Conservation (phyloP, 2,329 filamentous ascomycete genomes). For the Penicillium griseofulvum region DNA sequence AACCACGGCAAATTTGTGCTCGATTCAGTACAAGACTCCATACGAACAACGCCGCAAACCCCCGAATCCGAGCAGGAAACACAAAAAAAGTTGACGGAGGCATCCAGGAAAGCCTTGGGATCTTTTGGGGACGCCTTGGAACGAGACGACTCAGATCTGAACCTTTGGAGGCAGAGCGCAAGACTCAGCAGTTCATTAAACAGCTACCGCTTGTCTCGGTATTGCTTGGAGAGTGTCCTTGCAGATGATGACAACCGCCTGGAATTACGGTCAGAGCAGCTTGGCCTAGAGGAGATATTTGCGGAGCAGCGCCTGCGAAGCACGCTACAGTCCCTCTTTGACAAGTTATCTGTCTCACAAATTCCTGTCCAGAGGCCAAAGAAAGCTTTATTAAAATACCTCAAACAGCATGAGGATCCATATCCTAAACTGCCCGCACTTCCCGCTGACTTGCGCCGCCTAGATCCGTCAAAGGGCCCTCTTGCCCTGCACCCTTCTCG, state of each 20-base stretch:
- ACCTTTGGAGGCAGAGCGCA: constrained; percentile 62
- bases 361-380: constrained; percentile 51
- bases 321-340: constrained; percentile 52
- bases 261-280: constrained; percentile 53
- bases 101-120: constrained; percentile 45
- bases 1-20: constrained; percentile 90
- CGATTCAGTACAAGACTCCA: constrained; percentile 64
- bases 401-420: constrained; percentile 56
- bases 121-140: constrained; percentile 63
- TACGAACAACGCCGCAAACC: constrained; percentile 25
- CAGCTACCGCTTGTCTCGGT: constrained; percentile 59
- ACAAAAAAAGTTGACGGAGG: constrained; percentile 29
- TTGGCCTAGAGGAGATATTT: constrained; percentile 57
- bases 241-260: constrained; percentile 60
- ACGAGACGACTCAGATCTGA: constrained; percentile 63
- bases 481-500: constrained; percentile 39
- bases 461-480: constrained; percentile 32
- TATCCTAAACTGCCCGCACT: constrained; percentile 49
- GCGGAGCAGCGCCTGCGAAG: constrained; percentile 52
- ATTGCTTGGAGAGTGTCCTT: constrained; percentile 62
- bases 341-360: constrained; percentile 55
- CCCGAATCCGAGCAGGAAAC: constrained; percentile 17
- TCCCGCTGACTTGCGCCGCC: constrained; percentile 28
- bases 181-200: constrained; percentile 57
- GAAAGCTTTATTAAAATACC: constrained; percentile 50